Conservation (phyloP, 2,329 filamentous ascomycete genomes). For the Ascochyta viciae-villosae region DNA sequence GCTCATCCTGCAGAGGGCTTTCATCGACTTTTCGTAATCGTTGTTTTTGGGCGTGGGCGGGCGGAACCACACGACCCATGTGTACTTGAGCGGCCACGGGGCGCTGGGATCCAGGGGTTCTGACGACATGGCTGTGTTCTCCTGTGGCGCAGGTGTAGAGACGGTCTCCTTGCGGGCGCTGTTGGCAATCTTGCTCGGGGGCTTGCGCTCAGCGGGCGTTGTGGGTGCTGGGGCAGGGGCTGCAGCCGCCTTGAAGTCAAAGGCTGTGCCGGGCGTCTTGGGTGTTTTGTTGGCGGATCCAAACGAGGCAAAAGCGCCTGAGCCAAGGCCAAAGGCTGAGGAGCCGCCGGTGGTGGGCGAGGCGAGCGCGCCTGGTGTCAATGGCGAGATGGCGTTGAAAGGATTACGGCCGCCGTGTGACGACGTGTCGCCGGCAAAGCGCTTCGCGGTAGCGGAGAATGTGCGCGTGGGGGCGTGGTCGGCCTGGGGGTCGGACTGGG, state of each 20-base stretch:
- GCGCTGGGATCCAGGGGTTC: constrained; percentile 47
- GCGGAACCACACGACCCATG: constrained; percentile 97
- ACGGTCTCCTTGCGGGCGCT: constrained; percentile 46
- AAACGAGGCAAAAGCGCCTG: constrained; percentile 96
- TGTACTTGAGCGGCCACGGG: constrained; percentile 73
- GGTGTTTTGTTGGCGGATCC: constrained; percentile 82
- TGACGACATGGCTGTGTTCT: constrained; percentile 49
- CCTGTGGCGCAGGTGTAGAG: constrained; percentile 32
- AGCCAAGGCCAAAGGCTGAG: constrained; percentile 91
- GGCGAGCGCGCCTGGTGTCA: constrained; percentile 68
- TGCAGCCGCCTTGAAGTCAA: constrained; percentile 73
- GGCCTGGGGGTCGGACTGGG: constrained; percentile 62
- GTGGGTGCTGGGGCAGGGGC: constrained; percentile 56
- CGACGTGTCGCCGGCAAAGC: constrained; percentile 74
- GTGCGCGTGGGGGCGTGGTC: constrained; percentile 66
- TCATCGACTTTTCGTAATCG: constrained; percentile 96
- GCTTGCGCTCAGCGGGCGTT: constrained; percentile 68
- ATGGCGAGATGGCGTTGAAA: constrained; percentile 77
- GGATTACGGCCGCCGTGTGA: constrained; percentile 80
- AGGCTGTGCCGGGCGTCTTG: constrained; percentile 81
- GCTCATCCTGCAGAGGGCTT: constrained; percentile 80
- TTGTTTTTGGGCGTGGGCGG: constrained; percentile 97
- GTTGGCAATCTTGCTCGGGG: constrained; percentile 41
- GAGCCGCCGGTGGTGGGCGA: constrained; percentile 81
- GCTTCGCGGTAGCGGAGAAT: constrained; percentile 71